Percentiles rank a stretch among this genome's conserved stretches.
These are phyloP conservation scores for Eutypella sp. DNA, from an alignment of 2,329 filamentous ascomycete species.

Conservation along the genomic window DNA sequence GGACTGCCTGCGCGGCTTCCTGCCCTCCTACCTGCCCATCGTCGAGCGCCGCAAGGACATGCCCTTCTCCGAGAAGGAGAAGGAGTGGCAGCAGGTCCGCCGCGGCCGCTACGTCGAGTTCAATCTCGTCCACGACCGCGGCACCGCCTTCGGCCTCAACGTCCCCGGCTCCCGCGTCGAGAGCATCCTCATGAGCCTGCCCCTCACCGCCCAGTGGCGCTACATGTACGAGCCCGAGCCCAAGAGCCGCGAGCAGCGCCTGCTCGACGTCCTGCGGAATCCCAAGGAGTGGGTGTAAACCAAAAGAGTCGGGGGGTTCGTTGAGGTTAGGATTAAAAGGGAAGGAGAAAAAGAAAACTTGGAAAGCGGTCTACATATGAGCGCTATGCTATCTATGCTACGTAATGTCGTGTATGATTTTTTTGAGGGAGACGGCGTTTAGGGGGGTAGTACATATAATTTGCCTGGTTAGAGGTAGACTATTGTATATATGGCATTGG, in stretches of 20 bases:
- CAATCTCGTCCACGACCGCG: constrained; percentile 93
- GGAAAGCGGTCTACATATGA: too few relatives aligned
- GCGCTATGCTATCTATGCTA: too few relatives aligned
- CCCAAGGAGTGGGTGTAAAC: constrained; percentile 62
- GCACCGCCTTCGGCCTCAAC: constrained; percentile 89
- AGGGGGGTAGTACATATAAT: too few relatives aligned
- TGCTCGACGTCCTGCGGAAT: constrained; percentile 66
- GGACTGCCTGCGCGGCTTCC: constrained; percentile 78
- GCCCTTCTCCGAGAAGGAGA: constrained; percentile 80
- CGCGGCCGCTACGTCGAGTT: constrained; percentile 97
- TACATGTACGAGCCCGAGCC: constrained; percentile 89
- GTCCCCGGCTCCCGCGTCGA: constrained; percentile 89
- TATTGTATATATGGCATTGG: neutral
- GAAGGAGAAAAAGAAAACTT: too few relatives aligned
- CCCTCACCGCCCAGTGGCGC: constrained; percentile 86
- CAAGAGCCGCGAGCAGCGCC: constrained; percentile 69
- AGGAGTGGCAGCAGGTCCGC: constrained; percentile 93
- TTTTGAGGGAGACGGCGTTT: too few relatives aligned
- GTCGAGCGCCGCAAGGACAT: constrained; percentile 85
- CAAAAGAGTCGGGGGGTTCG: too few relatives aligned
- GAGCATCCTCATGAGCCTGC: constrained; percentile 96
- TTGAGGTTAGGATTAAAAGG: too few relatives aligned
- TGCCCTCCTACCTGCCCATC: constrained; percentile 88
- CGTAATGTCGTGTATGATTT: too few relatives aligned
- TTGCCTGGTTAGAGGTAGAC: too few relatives aligned